A percentile compares a stretch with the other conserved stretches of the same genome.
Conservation (phyloP, 352 stramenopile genomes). For the Globisporangium spiculum region DNA sequence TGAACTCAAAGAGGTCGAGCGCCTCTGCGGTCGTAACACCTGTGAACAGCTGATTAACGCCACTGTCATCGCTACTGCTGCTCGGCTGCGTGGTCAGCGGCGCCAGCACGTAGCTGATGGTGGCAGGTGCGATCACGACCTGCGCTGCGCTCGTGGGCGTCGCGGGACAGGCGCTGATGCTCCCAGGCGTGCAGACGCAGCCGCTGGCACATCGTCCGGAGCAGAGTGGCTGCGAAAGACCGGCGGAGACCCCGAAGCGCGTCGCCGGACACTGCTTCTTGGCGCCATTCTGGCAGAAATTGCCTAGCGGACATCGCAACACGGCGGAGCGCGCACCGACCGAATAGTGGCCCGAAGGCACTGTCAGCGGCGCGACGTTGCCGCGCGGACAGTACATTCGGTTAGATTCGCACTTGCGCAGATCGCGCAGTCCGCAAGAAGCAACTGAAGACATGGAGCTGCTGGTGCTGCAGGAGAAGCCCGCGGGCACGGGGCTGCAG, state of each 20-base stretch:
- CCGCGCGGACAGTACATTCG: conserved; percentile 47
- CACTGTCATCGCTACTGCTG: conserved; percentile 12
- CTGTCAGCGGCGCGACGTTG: conserved; percentile 30
- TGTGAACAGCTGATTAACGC: background rate
- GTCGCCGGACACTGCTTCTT: conserved; percentile 41
- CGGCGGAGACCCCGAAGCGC: conserved; percentile 35
- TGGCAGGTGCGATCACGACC: conserved; percentile 31
- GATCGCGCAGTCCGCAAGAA: conserved; percentile 34
- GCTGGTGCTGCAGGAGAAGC: conserved; percentile 35
- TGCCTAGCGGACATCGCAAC: conserved; percentile 41
- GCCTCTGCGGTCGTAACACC: background rate
- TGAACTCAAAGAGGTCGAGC: conserved; percentile 45
- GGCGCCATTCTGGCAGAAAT: conserved; percentile 44
- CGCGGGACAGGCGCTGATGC: conserved; percentile 41
- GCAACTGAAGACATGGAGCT: background rate
- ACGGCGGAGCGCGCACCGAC: conserved; percentile 38
- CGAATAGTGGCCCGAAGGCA: conserved; percentile 46
- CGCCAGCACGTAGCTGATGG: conserved; percentile 32
- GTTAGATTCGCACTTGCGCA: conserved; percentile 35
- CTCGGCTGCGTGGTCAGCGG: conserved; percentile 25
- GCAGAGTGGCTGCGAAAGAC: conserved; percentile 37
- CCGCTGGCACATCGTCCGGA: conserved; percentile 41
- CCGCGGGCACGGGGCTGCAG: conserved; percentile 38
- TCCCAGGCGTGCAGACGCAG: conserved; percentile 47
- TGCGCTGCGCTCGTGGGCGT: conserved; percentile 19